Evolutionary conservation across 257 asterid species (phyloP), one percentile per base, ranked within the genome.

Genomic region (Solanum ossicruentum): DNA sequence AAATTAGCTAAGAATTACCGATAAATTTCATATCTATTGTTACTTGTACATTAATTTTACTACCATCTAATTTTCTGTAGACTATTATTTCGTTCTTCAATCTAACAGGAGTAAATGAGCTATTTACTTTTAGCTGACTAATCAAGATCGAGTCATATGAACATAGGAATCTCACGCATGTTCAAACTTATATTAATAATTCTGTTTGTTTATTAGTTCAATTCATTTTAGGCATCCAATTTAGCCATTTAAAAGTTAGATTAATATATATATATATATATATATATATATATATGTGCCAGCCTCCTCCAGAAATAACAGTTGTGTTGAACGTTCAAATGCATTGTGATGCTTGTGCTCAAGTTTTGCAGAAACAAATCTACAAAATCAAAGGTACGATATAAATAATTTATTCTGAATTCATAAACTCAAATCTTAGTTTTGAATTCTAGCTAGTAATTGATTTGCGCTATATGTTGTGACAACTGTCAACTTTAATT

Each of bases 301-400:
- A 92, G 98, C 95, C 95, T 69, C 98, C 97, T 18, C 88, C 92
- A 7, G 91, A 89, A 32, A 63, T 91, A 88, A 92, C 97, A 5
- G 91, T 94, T 21, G 93, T 90, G 84, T 83, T 95, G 88, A 90
- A 88, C 81, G 93, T 94, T 86, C 91, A 92, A 72, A 94, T 95
- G 98, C 98, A 95, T 84, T 93, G 98, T n/a, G 97, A 93, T n/a
- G 98, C 98, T 32, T 94, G 99, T 86, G 98, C 99, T 72, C 94
- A 90, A 60, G 94, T 63, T 39, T 84, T 95, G 88, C 94, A 92
- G 92, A 95, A 90, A 91, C 88, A 87, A 83, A 92, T 95, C 47
- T 45, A 90, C 15, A 95, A 93, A 88, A 41, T 94, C 81, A 77
- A 88, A 90, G 99, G 98, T 95, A 89, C 21, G 3, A 3, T 55